Evolutionary conservation across 2,329 filamentous ascomycete genomes (phyloP), one percentile per base, ranked within the genome.

Genomic region (Aspergillus quadrilineatus): DNA sequence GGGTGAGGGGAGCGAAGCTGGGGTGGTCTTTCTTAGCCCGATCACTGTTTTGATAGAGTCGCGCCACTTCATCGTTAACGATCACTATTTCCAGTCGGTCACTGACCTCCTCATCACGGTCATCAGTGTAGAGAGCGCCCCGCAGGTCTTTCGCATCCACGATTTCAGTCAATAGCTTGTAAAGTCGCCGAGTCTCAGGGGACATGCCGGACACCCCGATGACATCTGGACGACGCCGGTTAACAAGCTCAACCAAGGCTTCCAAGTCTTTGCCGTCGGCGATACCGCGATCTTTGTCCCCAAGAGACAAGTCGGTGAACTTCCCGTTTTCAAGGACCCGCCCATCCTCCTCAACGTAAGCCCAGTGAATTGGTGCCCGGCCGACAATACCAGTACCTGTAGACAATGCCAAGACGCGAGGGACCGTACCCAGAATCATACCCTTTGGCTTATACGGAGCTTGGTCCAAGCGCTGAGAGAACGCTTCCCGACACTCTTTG

Each of bases 1-100:
- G 85, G 1, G 89, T 90, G 50, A 96, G 80, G 6, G 90, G 85
- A 52, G 85, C 84, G 30, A 96, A 81, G 10, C 87, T 87, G 5
- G 94, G 92, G 69, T 96, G 90, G 61, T 97, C 93, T 9, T 83
- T 78, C 48, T 84, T 80, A 9, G 89, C 92, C 42, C 92, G 86
- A 12, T 87, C 84, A 70, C 92, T 97, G 66, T 92, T 90, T 74
- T 97, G 92, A 77, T 97, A 99, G 4, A 97, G 83, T 44, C 94
- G 86, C n/a, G 94, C 94, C 49, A 97, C 92, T 75, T 99, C 94
- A 66, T 99, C 94, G 65, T 97, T 97, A 60, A 97, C 89, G 53
- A 96, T 85, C 30, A 97, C 81, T 8, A 97, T 89, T 57, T 97
- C 93, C 30, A 99, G 80, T 9, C 85, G 85, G 67, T 96, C 92